Conservation (phyloP, 345 rosid species). For the Citropsis articulata region DNA sequence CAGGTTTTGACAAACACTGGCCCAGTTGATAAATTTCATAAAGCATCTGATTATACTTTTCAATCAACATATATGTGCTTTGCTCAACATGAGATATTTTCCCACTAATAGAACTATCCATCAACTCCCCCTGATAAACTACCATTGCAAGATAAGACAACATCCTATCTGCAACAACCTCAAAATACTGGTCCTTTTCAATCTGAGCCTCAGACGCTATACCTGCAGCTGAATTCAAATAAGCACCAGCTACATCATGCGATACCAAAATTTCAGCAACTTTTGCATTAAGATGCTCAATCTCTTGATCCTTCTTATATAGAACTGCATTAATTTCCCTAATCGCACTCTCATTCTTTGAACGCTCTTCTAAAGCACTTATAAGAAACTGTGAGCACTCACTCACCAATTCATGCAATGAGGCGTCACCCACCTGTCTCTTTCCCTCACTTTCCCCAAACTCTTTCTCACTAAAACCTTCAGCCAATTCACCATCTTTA, state of each 20-base stretch:
- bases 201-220: slow-evolving; percentile 18
- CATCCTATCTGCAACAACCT: slow-evolving; percentile 59
- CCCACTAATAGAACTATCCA: slow-evolving; percentile 48
- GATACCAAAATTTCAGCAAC: slow-evolving; percentile 41
- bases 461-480: slow-evolving; percentile 5
- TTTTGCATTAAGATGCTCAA: slow-evolving; percentile 55
- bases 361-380: slow-evolving; percentile 39
- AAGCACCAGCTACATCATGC: slow-evolving; percentile 9
- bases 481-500: slow-evolving; percentile 17
- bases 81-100: slow-evolving; percentile 60
- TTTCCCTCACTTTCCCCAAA: slow-evolving; percentile 7
- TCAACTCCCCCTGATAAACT: slow-evolving; percentile 54
- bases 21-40: slow-evolving; percentile 66
- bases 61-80: slow-evolving; percentile 47
- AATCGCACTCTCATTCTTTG: slow-evolving; percentile 37
- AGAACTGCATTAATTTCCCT: slow-evolving; percentile 39
- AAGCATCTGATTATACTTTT: slow-evolving; percentile 55
- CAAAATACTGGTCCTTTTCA: slow-evolving; percentile 38
- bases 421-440: background rate
- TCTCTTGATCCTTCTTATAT: slow-evolving; percentile 47
- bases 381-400: slow-evolving; percentile 48
- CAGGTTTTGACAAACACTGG: slow-evolving; percentile 51
- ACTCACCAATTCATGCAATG: slow-evolving; percentile 30
- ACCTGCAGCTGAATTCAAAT: slow-evolving; percentile 16
- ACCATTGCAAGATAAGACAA: slow-evolving; percentile 49